Evolutionary conservation across 2,329 filamentous ascomycete species (phyloP), one percentile per base, ranked within the genome.

Genomic region (Diplodia scrobiculata): DNA sequence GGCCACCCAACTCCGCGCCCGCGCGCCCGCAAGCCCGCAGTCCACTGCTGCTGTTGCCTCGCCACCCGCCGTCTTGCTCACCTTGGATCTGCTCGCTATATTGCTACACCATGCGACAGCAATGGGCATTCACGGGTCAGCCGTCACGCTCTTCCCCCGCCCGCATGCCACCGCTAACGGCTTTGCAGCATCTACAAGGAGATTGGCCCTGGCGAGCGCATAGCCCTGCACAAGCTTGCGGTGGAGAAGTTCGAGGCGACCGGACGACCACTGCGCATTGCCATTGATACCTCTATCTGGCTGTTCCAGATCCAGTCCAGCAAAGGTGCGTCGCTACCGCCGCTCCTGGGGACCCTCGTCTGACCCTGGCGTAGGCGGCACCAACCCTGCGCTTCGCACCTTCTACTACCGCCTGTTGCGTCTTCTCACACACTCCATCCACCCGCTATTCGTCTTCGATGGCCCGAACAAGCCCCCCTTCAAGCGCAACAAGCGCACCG

Each of bases 261-360:
- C 11, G 84, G 85, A 27, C 85, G 89, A 1, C 93, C 93, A 0
- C 82, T 98, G 48, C 89, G 93, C 48, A 83, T 99, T 54, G 95
- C 95, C 47, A 90, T 99, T 69, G 95, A 99, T 75, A 90, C 96
- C 71, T 92, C 92, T 2, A 98, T 99, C 74, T 99, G 95, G 95
- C 90, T 97, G 52, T 98, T 97, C 74, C 95, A 99, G 74, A 89
- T 89, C 13, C 92, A 96, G 74, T 89, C 91, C 14, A 91, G 91
- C 19, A 87, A 88, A 80, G 92, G 87, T 85, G 73, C 36, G 72
- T 66, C 19, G 38, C 62, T 14, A 32, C 34, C 2, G 32, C 11
- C 14, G 21, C 4, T 38, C 14, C 14, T 19, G 50, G 21, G 29
- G 47, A 17, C 48, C 21, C 38, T 47, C 29, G 51, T 7, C 36